Base-by-base conservation (phyloP, 352 stramenopile species). In the Thraustotheca clavata region DNA sequence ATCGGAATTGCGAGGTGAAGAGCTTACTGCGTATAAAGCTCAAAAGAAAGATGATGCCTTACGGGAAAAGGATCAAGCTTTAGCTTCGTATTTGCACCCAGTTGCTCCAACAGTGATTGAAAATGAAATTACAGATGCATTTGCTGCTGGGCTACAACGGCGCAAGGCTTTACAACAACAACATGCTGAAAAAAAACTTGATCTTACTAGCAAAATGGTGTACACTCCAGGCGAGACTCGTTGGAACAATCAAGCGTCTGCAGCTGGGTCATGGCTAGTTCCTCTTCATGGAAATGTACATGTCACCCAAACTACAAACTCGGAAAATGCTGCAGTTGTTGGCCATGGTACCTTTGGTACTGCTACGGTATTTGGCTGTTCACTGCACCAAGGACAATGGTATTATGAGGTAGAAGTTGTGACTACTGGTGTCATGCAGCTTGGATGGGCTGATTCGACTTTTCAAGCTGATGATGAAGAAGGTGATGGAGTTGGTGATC, bases 331-430 rank as follows among this genome's bases (percentile, higher is more conserved):
- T 40, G 57, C 14, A 31, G 70, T 94, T 22, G 77, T 79, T 35
- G 85, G 85, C 6, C 67, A 69, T 22, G 76, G 83, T 39, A 91
- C 90, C 62, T 94, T 94, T 68, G 82, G 80, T 36, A 92, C 85
- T 4, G 83, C 81, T 2, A 77, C 79, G 4, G 78, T 75, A n/a
- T 62, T 62, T 40, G 65, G 72, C 27, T 83, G 79, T 27, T 59
- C 62, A 1, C 50, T 88, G 57, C 77, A 73, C 6, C 61, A 59
- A 11, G 85, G 85, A 18, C 88, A 88, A 71, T 91, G 81, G 80
- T 96, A 97, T 66, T 97, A 95, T 69, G 90, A 98, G 62, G 90
- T 96, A 16, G 80, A 81, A 27, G 73, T 98, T 11, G 65, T 96
- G 33, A 95, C 88, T 7, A 81, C 81, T 67, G 90, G 88, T 18